These are phyloP conservation scores for Pichia sp. DNA, from an alignment of 1,139 yeast species.

Conservation along the genomic window DNA sequence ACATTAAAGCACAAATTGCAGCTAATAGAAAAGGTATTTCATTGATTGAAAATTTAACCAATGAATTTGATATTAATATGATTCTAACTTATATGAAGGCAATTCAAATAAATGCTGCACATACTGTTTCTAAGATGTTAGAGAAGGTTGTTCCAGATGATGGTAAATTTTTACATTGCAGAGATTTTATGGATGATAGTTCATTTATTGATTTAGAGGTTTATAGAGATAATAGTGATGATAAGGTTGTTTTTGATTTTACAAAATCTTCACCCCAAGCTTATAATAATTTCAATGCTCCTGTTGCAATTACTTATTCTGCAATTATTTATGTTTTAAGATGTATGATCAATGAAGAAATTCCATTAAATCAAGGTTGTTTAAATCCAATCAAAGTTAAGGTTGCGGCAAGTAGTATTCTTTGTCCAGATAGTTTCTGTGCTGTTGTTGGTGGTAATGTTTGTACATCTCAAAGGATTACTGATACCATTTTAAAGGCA, in stretches of 20 bases:
- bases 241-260: constrained; percentile 48
- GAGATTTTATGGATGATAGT: constrained; percentile 59
- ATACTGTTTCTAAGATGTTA: constrained; percentile 40
- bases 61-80: constrained; percentile 44
- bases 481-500: constrained; percentile 38
- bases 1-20: constrained; percentile 60
- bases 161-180: constrained; percentile 37
- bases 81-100: constrained; percentile 55
- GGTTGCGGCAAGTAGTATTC: constrained; percentile 34
- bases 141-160: constrained; percentile 26
- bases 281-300: constrained; percentile 39
- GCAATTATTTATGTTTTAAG: constrained; percentile 39
- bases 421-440: constrained; percentile 37
- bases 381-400: constrained; percentile 36
- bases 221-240: constrained; percentile 33
- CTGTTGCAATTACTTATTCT: constrained; percentile 37
- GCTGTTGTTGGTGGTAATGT: constrained; percentile 46
- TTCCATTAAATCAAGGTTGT: constrained; percentile 43
- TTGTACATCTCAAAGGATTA: constrained; percentile 41
- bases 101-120: constrained; percentile 54
- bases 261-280: constrained; percentile 43
- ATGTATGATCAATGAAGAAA: constrained; percentile 38
- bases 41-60: constrained; percentile 41
- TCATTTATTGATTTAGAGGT: constrained; percentile 44
- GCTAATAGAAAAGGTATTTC: constrained; percentile 59